phyloP scores from a whole-genome alignment of 2,329 filamentous ascomycete genomes.

The Ceratocystis ficicola region DNA sequence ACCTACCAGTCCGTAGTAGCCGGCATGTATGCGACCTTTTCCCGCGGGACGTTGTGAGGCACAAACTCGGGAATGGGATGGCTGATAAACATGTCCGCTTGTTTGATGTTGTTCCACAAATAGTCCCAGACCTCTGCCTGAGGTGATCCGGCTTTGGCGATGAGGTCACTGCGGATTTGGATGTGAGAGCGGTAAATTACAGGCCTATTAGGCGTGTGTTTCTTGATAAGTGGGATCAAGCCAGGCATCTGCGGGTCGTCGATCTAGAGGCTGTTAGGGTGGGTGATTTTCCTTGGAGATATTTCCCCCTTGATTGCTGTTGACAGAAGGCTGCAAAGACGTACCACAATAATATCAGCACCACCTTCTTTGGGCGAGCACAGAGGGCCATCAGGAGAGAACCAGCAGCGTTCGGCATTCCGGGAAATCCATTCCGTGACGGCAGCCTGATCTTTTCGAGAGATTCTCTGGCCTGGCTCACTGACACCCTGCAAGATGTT shows the following conservation, averaged over 20 bases:
- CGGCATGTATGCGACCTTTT: conserved; percentile 62
- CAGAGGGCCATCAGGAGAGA: conserved; percentile 54
- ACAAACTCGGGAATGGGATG: conserved; percentile 69
- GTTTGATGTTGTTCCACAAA: conserved; percentile 58
- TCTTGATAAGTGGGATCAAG: conserved; percentile 63
- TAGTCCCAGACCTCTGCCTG: conserved; percentile 65
- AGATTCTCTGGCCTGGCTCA: conserved; percentile 51
- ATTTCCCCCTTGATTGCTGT: no score
- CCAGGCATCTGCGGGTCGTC: conserved; percentile 79
- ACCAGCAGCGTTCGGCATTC: conserved; percentile 66
- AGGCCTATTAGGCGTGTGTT: conserved; percentile 56
- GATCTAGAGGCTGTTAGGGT: conserved; percentile 35
- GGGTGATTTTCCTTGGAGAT: not conserved
- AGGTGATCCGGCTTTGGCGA: conserved; percentile 48
- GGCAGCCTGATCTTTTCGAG: conserved; percentile 45
- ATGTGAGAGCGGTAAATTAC: conserved; percentile 75
- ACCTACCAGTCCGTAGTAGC: conserved; percentile 66
- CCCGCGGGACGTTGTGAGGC: conserved; percentile 50
- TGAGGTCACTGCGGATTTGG: conserved; percentile 64
- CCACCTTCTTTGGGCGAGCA: conserved; percentile 53
- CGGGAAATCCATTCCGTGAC: conserved; percentile 60
- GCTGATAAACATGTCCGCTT: conserved; percentile 67
- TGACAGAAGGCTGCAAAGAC: conserved; percentile 23
- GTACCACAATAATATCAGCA: conserved; percentile 58
- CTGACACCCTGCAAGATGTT: conserved; percentile 77